A percentile compares a stretch with the other conserved stretches of the same genome.
These are phyloP conservation scores for Coemansia sp. DNA, from an alignment of 192 early-diverging fungal genomes.

Conservation along the genomic window DNA sequence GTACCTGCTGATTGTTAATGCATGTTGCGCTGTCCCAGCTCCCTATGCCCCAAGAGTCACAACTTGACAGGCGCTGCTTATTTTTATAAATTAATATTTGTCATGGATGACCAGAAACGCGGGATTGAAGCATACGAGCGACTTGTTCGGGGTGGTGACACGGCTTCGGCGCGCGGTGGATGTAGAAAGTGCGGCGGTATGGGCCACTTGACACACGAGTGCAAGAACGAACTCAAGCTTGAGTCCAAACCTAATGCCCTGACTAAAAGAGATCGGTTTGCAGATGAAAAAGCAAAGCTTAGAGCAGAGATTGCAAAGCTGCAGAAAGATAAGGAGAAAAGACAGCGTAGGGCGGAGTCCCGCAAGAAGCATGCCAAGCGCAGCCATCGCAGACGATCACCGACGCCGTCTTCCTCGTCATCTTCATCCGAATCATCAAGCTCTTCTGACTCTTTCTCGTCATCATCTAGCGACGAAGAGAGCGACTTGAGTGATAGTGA, in stretches of 20 bases:
- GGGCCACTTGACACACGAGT: slow-evolving; percentile 53
- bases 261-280: slow-evolving; percentile 23
- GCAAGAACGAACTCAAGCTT: slow-evolving; percentile 46
- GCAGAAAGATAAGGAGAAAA: background rate
- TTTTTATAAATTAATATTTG: background rate
- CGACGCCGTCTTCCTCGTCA: background rate
- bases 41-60: background rate
- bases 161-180: slow-evolving; percentile 24
- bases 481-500: too few relatives aligned
- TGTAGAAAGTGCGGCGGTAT: slow-evolving; percentile 52
- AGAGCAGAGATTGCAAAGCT: slow-evolving; percentile 32
- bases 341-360: background rate
- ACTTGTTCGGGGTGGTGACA: slow-evolving; percentile 35
- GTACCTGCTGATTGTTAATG: too few relatives aligned
- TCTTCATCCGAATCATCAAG: background rate
- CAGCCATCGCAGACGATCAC: background rate
- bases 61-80: background rate
- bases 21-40: too few relatives aligned
- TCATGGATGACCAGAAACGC: slow-evolving; percentile 32
- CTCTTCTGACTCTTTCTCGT: background rate
- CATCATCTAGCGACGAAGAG: background rate
- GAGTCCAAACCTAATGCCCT: slow-evolving; percentile 14
- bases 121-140: slow-evolving; percentile 51
- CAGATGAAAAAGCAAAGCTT: slow-evolving; percentile 37
- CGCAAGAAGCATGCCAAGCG: background rate